A percentile compares a stretch with the other conserved stretches of the same genome.
These are phyloP conservation scores for Colletotrichum echinochloae DNA, from an alignment of 2,329 filamentous ascomycete species.

Conservation along the genomic window DNA sequence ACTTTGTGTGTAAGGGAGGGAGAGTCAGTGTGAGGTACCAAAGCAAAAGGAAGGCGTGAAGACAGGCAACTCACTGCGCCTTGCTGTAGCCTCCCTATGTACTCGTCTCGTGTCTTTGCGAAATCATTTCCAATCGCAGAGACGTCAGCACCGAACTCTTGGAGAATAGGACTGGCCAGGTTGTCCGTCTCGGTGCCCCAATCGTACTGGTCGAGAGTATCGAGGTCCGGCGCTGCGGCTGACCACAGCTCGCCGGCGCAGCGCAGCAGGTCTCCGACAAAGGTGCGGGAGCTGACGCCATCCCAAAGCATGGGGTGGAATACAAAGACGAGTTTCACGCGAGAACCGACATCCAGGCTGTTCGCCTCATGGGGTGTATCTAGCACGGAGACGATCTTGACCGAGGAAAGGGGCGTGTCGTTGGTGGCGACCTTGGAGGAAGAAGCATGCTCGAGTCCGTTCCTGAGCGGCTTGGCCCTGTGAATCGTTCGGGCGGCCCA, in stretches of 20 bases:
- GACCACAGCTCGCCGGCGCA: not conserved
- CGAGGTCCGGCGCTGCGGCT: not conserved
- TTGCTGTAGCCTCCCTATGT: not conserved
- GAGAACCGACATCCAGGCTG: not conserved
- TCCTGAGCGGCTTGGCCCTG: not conserved
- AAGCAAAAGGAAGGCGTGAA: not conserved
- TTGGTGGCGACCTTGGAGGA: not conserved
- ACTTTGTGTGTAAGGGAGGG: no score
- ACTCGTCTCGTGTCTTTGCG: not conserved
- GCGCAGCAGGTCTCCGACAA: conserved; percentile 2
- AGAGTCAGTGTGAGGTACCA: not conserved
- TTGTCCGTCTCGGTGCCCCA: conserved; percentile 1
- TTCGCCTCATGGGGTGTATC: not conserved
- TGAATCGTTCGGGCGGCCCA: not conserved
- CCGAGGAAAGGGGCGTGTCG: not conserved
- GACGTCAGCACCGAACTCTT: not conserved
- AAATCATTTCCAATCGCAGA: not conserved
- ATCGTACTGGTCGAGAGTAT: not conserved
- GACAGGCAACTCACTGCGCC: not conserved
- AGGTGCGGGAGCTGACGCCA: not conserved
- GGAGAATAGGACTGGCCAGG: not conserved
- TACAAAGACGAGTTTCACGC: not conserved
- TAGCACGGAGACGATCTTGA: not conserved
- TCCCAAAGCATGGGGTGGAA: conserved; percentile 1
- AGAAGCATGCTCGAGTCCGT: not conserved